phyloP scores from a whole-genome alignment of 495 filamentous ascomycete genomes.

The Alectoria sarmentosa region DNA sequence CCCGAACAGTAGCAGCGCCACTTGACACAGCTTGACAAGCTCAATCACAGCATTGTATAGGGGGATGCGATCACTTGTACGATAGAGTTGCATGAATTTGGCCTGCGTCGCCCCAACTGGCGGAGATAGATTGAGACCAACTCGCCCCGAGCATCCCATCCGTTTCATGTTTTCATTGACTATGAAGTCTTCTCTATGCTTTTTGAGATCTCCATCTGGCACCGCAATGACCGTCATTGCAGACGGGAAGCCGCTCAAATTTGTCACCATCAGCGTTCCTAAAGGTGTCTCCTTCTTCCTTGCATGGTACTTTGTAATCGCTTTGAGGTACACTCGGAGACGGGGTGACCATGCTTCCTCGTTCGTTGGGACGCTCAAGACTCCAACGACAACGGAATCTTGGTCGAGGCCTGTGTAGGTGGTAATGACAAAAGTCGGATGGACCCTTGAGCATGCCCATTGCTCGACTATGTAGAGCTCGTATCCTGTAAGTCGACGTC shows the following conservation, averaged over 20 bases:
- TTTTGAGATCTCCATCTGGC: constrained; percentile 76
- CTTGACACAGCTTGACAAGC: constrained; percentile 86
- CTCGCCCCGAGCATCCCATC: constrained; percentile 83
- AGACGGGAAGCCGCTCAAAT: constrained; percentile 82
- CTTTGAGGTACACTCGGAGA: constrained; percentile 77
- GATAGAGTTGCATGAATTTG: constrained; percentile 88
- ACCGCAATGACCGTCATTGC: constrained; percentile 81
- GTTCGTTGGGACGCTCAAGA: constrained; percentile 76
- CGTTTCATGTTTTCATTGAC: constrained; percentile 94
- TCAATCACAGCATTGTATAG: constrained; percentile 75
- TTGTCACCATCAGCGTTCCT: constrained; percentile 88
- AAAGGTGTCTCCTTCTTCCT: constrained; percentile 71
- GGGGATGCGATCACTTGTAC: constrained; percentile 71
- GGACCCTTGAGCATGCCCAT: constrained; percentile 88
- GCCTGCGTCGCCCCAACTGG: constrained; percentile 76
- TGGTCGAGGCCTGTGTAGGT: constrained; percentile 87
- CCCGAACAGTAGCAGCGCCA: constrained; percentile 81
- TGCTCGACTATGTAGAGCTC: constrained; percentile 95
- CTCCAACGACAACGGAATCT: constrained; percentile 68
- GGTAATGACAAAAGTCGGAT: constrained; percentile 86
- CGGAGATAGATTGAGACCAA: constrained; percentile 67
- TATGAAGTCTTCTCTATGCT: constrained; percentile 78
- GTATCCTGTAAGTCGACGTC: constrained; percentile 66
- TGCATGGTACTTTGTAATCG: constrained; percentile 75
- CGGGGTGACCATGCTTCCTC: constrained; percentile 73